phyloP scores from a whole-genome alignment of 306 rosid genomes.

The Begonia masoniana region DNA sequence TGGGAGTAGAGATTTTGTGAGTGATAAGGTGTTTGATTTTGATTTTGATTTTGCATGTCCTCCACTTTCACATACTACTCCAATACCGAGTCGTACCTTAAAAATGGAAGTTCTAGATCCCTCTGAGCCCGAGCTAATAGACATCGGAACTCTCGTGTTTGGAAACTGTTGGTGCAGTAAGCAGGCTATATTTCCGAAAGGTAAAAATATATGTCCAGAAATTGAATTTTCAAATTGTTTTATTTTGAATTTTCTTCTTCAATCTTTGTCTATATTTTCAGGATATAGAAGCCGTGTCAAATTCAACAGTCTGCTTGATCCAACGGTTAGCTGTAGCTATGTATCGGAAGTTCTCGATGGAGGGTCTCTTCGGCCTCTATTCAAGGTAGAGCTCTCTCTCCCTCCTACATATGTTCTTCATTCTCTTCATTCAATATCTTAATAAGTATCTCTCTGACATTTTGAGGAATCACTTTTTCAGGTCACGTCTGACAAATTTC shows the following conservation, averaged over 20 bases:
- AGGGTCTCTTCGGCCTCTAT: conserved; percentile 80
- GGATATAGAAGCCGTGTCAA: conserved; percentile 69
- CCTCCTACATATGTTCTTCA: not conserved
- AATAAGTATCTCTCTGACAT: not conserved
- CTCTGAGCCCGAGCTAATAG: conserved; percentile 32
- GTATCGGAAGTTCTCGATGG: conserved; percentile 77
- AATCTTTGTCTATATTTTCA: conserved; percentile 23
- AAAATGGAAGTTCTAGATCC: conserved; percentile 5
- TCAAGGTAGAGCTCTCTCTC: conserved; percentile 41
- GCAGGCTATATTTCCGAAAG: conserved; percentile 69
- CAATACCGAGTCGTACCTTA: not conserved
- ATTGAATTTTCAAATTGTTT: too few species aligned
- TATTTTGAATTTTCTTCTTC: not conserved
- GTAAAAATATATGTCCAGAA: conserved; percentile 17
- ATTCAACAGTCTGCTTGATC: conserved; percentile 51
- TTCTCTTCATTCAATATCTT: too few species aligned
- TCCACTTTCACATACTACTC: conserved; percentile 8
- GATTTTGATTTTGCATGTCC: conserved; percentile 19
- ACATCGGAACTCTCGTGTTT: conserved; percentile 44
- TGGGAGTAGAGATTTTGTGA: conserved; percentile 11
- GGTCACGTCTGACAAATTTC: conserved; percentile 68
- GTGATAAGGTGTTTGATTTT: conserved; percentile 30
- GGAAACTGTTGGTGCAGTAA: conserved; percentile 73
- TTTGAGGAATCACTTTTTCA: conserved; percentile 20
- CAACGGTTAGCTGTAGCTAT: conserved; percentile 49